phyloP scores from a whole-genome alignment of 306 rosid genomes.

The Quercus rubra region DNA sequence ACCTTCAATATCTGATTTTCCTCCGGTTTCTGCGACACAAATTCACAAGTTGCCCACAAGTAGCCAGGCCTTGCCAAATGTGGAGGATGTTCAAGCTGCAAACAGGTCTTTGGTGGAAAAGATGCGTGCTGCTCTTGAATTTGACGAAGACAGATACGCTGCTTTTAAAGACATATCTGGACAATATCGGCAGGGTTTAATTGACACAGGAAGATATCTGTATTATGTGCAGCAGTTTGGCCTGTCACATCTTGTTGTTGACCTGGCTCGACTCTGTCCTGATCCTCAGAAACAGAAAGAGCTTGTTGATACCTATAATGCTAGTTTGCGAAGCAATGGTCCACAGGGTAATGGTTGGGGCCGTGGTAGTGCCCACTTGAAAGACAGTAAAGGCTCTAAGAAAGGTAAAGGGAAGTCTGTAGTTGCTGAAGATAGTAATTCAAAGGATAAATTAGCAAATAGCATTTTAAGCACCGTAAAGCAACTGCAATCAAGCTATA shows the following conservation, averaged over 20 bases:
- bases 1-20: slow-evolving; percentile 64
- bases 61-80: slow-evolving; percentile 41
- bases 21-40: slow-evolving; percentile 75
- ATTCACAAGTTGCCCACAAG: slow-evolving; percentile 45
- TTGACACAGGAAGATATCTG: slow-evolving; percentile 64
- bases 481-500: slow-evolving; percentile 62
- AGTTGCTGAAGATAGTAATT: slow-evolving; percentile 36
- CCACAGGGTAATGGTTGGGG: slow-evolving; percentile 37
- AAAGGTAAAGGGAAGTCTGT: slow-evolving; percentile 70
- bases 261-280: slow-evolving; percentile 84
- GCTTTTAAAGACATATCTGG: slow-evolving; percentile 76
- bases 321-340: slow-evolving; percentile 43
- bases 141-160: slow-evolving; percentile 65
- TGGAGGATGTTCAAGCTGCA: slow-evolving; percentile 73
- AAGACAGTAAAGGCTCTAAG: slow-evolving; percentile 46
- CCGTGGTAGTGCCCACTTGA: slow-evolving; percentile 18
- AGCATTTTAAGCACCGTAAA: slow-evolving; percentile 58
- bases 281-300: slow-evolving; percentile 74
- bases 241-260: slow-evolving; percentile 78
- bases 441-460: slow-evolving; percentile 51
- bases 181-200: slow-evolving; percentile 76
- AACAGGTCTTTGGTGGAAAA: slow-evolving; percentile 87
- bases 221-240: slow-evolving; percentile 76
- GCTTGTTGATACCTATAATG: slow-evolving; percentile 58
- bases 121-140: slow-evolving; percentile 77